Evolutionary conservation across 495 filamentous ascomycete species (phyloP).

Genomic region (Trichoderma gamsii): DNA sequence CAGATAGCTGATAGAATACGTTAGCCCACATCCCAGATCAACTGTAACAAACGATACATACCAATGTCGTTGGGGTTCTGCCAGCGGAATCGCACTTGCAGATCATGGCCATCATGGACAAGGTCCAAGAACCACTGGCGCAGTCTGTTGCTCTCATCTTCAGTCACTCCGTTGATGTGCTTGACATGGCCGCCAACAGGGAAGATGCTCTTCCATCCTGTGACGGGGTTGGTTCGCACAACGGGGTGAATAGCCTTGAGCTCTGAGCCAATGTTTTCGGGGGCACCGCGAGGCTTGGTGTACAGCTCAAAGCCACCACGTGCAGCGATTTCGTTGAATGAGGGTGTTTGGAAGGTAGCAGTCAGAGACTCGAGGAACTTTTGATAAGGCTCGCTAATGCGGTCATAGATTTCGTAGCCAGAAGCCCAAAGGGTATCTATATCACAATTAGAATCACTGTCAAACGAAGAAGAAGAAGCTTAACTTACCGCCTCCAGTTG

Average conservation of each 20-base stretch:
- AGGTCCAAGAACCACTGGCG: conserved; percentile 54
- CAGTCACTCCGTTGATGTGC: conserved; percentile 59
- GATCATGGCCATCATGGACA: conserved; percentile 66
- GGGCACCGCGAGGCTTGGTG: conserved; percentile 51
- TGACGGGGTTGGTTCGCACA: conserved; percentile 70
- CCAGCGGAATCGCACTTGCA: conserved; percentile 66
- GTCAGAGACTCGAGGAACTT: conserved; percentile 62
- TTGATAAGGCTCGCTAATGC: conserved; percentile 57
- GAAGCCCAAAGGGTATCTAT: conserved; percentile 54
- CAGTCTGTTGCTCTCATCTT: conserved; percentile 54
- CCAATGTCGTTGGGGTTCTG: conserved; percentile 52
- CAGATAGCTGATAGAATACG: conserved; percentile 51
- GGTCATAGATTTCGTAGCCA: conserved; percentile 70
- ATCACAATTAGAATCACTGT: neutral
- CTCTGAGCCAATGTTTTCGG: conserved; percentile 56
- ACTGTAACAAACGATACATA: conserved; percentile 16
- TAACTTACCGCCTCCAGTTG: conserved; percentile 58
- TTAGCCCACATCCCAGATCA: neutral
- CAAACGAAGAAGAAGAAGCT: neutral
- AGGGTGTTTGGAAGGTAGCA: conserved; percentile 56
- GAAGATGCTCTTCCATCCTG: conserved; percentile 70
- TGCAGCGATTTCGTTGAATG: conserved; percentile 50
- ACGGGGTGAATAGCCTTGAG: conserved; percentile 61
- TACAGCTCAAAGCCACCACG: conserved; percentile 50
- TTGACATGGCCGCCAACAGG: conserved; percentile 56